Percentiles rank a stretch among this genome's conserved stretches.
Conservation (phyloP, 768 basidiomycete genomes). For the Pulveroboletus ravenelii region DNA sequence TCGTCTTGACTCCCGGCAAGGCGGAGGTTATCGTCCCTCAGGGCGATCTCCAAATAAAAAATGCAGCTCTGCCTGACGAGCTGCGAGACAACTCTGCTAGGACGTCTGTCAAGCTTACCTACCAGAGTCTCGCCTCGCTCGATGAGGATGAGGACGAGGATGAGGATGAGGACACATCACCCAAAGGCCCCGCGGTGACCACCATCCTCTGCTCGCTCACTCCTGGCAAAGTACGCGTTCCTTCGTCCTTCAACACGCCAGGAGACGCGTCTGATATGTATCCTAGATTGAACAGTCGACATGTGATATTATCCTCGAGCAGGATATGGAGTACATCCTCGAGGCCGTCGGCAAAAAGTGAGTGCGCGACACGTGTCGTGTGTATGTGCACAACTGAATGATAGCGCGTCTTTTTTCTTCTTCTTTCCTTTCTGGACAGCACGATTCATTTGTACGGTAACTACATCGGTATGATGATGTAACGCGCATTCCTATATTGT, state of each 20-base stretch:
- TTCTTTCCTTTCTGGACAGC: conserved; percentile 31
- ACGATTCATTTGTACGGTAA: conserved; percentile 78
- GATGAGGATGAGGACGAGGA: conserved; percentile 44
- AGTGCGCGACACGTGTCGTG: conserved; percentile 11
- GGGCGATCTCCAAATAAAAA: conserved; percentile 74
- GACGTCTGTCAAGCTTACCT: conserved; percentile 65
- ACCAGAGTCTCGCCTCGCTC: conserved; percentile 34
- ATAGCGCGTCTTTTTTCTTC: conserved; percentile 5
- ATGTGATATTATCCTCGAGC: conserved; percentile 66
- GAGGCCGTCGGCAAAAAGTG: conserved; percentile 82
- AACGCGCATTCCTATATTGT: background rate
- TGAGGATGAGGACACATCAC: conserved; percentile 36
- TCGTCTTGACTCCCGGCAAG: conserved; percentile 54
- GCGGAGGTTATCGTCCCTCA: conserved; percentile 53
- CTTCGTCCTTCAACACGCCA: background rate
- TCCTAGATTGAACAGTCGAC: conserved; percentile 71
- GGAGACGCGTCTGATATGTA: conserved; percentile 8
- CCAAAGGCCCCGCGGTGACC: conserved; percentile 37
- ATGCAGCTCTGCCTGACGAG: conserved; percentile 73
- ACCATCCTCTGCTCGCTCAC: conserved; percentile 76
- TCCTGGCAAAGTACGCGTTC: conserved; percentile 62
- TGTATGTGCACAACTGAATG: background rate
- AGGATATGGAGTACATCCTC: conserved; percentile 61
- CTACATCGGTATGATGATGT: conserved; percentile 57
- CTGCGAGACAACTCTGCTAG: conserved; percentile 57